phyloP scores from a whole-genome alignment of 805 yeast genomes.

The Saccharomycopsis synnaedendra region DNA sequence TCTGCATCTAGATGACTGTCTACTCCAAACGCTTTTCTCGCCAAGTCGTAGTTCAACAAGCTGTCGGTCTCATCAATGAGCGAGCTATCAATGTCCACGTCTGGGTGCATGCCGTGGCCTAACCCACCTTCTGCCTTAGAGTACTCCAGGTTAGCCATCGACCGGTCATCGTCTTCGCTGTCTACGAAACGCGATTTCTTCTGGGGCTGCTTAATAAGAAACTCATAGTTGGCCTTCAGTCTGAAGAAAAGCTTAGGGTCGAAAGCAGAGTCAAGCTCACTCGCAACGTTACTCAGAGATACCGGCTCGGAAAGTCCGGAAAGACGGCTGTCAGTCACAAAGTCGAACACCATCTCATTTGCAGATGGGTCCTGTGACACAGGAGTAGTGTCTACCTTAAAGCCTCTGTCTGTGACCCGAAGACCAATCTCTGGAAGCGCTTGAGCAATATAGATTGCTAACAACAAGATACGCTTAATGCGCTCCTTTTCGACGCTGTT shows the following conservation, averaged over 20 bases:
- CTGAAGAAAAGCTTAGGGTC: constrained; percentile 11
- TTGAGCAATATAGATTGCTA: constrained; percentile 42
- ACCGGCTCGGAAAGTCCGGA: constrained; percentile 29
- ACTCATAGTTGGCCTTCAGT: constrained; percentile 11
- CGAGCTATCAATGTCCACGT: constrained; percentile 24
- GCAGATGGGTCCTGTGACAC: constrained; percentile 10
- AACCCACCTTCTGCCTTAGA: constrained; percentile 9
- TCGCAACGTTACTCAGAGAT: constrained; percentile 23
- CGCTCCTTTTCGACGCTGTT: constrained; percentile 36
- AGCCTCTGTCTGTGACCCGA: constrained; percentile 33
- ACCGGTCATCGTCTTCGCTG: constrained; percentile 8
- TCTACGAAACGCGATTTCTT: not conserved
- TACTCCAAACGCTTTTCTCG: constrained; percentile 12
- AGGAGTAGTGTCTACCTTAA: constrained; percentile 27
- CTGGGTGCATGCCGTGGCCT: constrained; percentile 21
- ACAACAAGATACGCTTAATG: constrained; percentile 36
- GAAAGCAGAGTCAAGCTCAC: constrained; percentile 5
- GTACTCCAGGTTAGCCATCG: constrained; percentile 5
- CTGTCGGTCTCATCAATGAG: constrained; percentile 19
- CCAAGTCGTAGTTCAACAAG: constrained; percentile 12
- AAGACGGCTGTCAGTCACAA: constrained; percentile 30
- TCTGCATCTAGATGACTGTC: not conserved
- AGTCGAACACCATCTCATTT: constrained; percentile 14
- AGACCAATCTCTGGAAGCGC: constrained; percentile 40
- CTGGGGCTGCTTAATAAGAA: constrained; percentile 1